phyloP scores from a whole-genome alignment of 2,329 filamentous ascomycete genomes.

The Xylariaceae sp. region DNA sequence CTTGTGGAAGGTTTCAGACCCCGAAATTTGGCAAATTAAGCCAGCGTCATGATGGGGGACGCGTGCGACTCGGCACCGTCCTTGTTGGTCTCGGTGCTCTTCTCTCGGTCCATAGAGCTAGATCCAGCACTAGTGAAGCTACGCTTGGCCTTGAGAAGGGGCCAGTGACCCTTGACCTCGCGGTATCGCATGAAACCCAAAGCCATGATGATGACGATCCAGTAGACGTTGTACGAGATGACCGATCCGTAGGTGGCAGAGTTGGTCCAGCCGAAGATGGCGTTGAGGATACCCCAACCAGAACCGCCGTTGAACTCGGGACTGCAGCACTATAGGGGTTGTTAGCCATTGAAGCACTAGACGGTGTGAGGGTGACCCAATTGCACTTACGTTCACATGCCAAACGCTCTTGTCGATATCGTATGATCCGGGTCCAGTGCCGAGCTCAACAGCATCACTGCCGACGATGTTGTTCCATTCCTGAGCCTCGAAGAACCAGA shows the following conservation, averaged over 20 bases:
- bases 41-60: background rate
- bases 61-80: conserved; percentile 6
- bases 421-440: conserved; percentile 66
- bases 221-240: conserved; percentile 83
- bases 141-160: conserved; percentile 33
- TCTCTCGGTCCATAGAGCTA: background rate
- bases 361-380: background rate
- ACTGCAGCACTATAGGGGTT: conserved; percentile 64
- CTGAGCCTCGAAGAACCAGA: conserved; percentile 70
- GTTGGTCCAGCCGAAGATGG: conserved; percentile 81
- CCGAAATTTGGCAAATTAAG: background rate
- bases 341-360: background rate
- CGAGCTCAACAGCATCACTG: conserved; percentile 47
- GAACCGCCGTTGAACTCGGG: conserved; percentile 66
- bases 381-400: conserved; percentile 66
- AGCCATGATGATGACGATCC: conserved; percentile 63
- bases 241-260: conserved; percentile 83
- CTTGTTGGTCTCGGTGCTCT: background rate
- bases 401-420: conserved; percentile 73
- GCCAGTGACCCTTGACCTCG: conserved; percentile 52
- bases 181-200: conserved; percentile 62
- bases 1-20: background rate
- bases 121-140: background rate
- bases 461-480: conserved; percentile 62
- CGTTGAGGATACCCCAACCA: conserved; percentile 84